Evolutionary conservation across 2,329 filamentous ascomycete genomes (phyloP).

Genomic region (Stagonosporopsis rhizophila): DNA sequence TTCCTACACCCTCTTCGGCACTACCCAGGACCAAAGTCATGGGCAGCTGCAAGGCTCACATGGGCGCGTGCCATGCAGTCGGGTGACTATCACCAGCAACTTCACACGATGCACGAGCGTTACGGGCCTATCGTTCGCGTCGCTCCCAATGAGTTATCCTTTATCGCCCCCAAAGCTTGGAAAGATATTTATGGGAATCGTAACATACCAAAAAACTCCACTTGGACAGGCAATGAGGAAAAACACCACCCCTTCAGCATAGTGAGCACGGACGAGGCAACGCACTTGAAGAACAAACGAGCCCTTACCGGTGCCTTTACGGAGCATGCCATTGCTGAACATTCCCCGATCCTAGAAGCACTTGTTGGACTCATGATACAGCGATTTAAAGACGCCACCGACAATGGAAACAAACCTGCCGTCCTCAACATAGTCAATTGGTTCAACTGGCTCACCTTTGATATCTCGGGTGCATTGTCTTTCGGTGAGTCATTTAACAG

Average conservation of each 20-base stretch:
- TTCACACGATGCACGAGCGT: slow-evolving; percentile 30
- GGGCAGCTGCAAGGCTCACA: slow-evolving; percentile 35
- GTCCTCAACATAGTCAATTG: not conserved
- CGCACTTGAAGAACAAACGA: slow-evolving; percentile 30
- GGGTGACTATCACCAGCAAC: slow-evolving; percentile 31
- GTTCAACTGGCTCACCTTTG: slow-evolving; percentile 32
- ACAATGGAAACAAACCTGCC: not conserved
- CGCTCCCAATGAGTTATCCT: slow-evolving; percentile 38
- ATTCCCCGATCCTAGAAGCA: slow-evolving; percentile 31
- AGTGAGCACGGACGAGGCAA: slow-evolving; percentile 30
- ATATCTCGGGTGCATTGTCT: slow-evolving; percentile 54
- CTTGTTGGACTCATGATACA: slow-evolving; percentile 32
- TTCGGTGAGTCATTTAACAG: slow-evolving; percentile 59
- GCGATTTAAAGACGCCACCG: slow-evolving; percentile 13
- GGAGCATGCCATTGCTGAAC: slow-evolving; percentile 32
- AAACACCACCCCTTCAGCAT: slow-evolving; percentile 35
- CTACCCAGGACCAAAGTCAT: slow-evolving; percentile 37
- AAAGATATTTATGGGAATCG: slow-evolving; percentile 36
- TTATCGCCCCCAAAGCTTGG: slow-evolving; percentile 29
- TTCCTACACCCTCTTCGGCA: slow-evolving; percentile 33
- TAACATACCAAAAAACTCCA: slow-evolving; percentile 28
- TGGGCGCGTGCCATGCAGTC: slow-evolving; percentile 34
- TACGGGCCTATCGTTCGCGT: slow-evolving; percentile 38
- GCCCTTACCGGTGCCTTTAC: slow-evolving; percentile 37
- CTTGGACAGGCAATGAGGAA: slow-evolving; percentile 33